Percentiles rank a stretch among this genome's conserved stretches.
Evolutionary conservation across 2,329 filamentous ascomycete species (phyloP).

Genomic region (Colletotrichum lini): DNA sequence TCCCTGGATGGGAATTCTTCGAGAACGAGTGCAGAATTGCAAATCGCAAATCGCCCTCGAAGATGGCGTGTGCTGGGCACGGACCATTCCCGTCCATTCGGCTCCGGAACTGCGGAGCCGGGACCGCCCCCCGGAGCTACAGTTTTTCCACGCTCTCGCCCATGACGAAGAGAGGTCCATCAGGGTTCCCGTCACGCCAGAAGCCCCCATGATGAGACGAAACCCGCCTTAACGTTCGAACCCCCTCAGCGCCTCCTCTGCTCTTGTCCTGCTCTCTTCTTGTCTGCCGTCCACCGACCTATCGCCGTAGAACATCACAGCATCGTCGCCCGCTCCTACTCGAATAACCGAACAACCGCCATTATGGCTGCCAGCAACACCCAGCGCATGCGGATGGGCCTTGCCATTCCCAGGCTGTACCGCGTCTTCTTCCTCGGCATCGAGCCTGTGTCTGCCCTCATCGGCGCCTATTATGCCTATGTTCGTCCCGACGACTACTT

Average conservation of each 20-base stretch:
- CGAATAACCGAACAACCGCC: neutral
- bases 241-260: conserved; percentile 3
- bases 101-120: conserved; percentile 5
- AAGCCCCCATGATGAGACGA: conserved; percentile 37
- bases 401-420: conserved; percentile 73
- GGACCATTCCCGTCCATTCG: conserved; percentile 6
- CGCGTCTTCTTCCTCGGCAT: conserved; percentile 82
- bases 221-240: conserved; percentile 3
- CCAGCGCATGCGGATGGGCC: conserved; percentile 47
- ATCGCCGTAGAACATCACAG: neutral
- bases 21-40: neutral
- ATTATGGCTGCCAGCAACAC: conserved; percentile 44
- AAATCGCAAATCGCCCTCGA: neutral
- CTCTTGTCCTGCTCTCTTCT: neutral
- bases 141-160: conserved; percentile 33
- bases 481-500: conserved; percentile 72
- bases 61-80: neutral
- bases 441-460: conserved; percentile 71
- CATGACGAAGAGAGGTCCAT: conserved; percentile 28
- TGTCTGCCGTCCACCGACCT: neutral
- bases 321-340: neutral
- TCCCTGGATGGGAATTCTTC: neutral
- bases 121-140: conserved; percentile 13
- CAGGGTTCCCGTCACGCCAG: conserved; percentile 38
- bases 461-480: conserved; percentile 67